Conservation (phyloP, 805 yeast species). For the Yamadazyma paraphyllophila region DNA sequence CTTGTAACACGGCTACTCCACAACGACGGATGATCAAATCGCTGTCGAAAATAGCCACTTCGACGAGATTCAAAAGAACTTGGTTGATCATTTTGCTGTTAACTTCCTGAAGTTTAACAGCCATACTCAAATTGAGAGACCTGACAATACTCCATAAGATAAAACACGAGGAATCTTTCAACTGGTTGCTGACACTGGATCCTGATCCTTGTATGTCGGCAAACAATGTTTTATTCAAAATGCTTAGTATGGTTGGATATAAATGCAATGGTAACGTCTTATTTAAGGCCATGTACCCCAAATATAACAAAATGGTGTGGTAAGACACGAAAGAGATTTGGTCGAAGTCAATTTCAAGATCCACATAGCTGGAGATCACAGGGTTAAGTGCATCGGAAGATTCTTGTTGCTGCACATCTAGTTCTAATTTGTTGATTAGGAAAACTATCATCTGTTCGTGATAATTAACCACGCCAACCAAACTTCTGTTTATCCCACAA, state of each 20-base stretch:
- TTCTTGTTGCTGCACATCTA: conserved; percentile 21
- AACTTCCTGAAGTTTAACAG: no score
- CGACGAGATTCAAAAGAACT: conserved; percentile 40
- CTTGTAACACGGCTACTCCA: conserved; percentile 84
- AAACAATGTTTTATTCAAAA: conserved; percentile 47
- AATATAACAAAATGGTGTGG: conserved; percentile 57
- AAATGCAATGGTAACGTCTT: conserved; percentile 22
- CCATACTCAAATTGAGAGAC: conserved; percentile 11
- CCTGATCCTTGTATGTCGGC: conserved; percentile 58
- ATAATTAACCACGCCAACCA: conserved; percentile 33
- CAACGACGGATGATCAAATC: conserved; percentile 78
- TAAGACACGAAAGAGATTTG: conserved; percentile 32
- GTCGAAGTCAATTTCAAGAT: conserved; percentile 5
- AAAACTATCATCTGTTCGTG: conserved; percentile 41
- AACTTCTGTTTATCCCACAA: conserved; percentile 43
- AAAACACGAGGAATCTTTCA: conserved; percentile 84
- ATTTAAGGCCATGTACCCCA: conserved; percentile 45
- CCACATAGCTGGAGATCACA: neutral
- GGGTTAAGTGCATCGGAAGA: neutral
- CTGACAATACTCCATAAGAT: conserved; percentile 76
- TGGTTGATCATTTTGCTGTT: conserved; percentile 15
- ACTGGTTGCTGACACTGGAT: conserved; percentile 57
- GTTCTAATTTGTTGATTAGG: conserved; percentile 30
- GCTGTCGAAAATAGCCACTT: conserved; percentile 62
- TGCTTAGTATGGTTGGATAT: conserved; percentile 26